phyloP scores from a whole-genome alignment of 2,329 filamentous ascomycete species.

The Mycogone perniciosa region DNA sequence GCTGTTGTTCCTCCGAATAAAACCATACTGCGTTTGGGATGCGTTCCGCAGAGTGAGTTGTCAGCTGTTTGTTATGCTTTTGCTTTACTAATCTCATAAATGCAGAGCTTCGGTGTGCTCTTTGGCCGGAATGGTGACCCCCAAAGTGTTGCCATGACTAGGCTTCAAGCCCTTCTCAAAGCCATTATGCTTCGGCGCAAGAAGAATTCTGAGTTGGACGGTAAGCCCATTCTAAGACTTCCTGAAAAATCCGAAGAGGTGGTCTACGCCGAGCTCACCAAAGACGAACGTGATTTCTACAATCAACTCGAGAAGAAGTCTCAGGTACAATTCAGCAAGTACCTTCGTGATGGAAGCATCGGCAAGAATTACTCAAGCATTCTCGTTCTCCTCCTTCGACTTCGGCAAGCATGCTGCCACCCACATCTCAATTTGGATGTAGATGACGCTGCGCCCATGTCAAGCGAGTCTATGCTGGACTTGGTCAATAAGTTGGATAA shows the following conservation, averaged over 20 bases:
- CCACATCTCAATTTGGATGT: constrained; percentile 27
- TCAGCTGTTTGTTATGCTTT: background rate
- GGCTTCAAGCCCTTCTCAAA: constrained; percentile 69
- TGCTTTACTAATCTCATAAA: constrained; percentile 9
- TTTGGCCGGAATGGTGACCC: constrained; percentile 41
- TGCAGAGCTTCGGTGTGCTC: constrained; percentile 36
- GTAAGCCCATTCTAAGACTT: constrained; percentile 70
- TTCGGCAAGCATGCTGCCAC: constrained; percentile 62
- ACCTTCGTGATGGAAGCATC: constrained; percentile 61
- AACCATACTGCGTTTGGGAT: constrained; percentile 61
- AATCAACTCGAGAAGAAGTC: constrained; percentile 63
- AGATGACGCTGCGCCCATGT: constrained; percentile 34
- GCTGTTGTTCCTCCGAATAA: constrained; percentile 69
- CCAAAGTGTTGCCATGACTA: constrained; percentile 57
- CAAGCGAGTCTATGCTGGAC: constrained; percentile 44
- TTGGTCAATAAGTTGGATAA: constrained; percentile 55
- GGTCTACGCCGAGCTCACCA: constrained; percentile 64
- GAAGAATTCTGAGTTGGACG: constrained; percentile 73
- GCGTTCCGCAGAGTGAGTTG: constrained; percentile 51
- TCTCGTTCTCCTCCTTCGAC: constrained; percentile 71
- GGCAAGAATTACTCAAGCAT: constrained; percentile 68
- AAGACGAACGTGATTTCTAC: constrained; percentile 73
- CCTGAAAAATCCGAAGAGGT: constrained; percentile 71
- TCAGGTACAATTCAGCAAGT: constrained; percentile 68
- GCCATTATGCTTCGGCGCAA: constrained; percentile 77